Evolutionary conservation across 805 yeast species (phyloP), one percentile per base, ranked within the genome.

Genomic region (Barnettozyma sp.): DNA sequence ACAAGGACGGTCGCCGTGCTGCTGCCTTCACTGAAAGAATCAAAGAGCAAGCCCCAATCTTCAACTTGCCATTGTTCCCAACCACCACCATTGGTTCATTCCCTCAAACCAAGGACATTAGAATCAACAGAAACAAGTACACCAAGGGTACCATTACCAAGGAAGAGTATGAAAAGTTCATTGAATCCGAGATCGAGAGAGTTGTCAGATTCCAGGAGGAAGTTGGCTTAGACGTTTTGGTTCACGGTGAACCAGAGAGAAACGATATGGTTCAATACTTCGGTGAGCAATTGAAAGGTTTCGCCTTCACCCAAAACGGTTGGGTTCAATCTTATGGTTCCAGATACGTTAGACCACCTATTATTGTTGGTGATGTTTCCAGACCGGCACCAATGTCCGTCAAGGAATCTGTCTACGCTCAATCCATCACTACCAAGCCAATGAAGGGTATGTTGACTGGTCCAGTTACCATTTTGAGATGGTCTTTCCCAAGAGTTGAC

Each of bases 301-400:
- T 83, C 66, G 95, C 95, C 55, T 92, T 92, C 80, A 92, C 98
- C 70, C 73, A 83, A 55, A 86, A 86, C 78, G 99, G 99, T 70
- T 92, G 99, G 99, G 99, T 92, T 59, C 99, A 92, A 78, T 92
- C 98, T 53, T 92, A 90, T 69, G 99, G 99, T 77, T 88, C 98
- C 52, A 85, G 99, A 76, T 92, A 92, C 72, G 99, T 92, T 56
- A 87, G 98, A 76, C 98, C 98, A 65, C 98, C 98, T 58, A 84
- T 92, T 61, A 79, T 92, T 67, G 97, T 90, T 58, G 98, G 98
- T 76, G 98, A 92, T 68, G 86, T 92, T 59, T 88, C 97, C 38
- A 88, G 98, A 77, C 97, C 98, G 65, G 78, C 76, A 63, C 83
- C 97, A 53, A 90, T 92, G 96, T 80, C 98, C 55, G 97, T 92